phyloP scores from a whole-genome alignment of 805 yeast species.

The Zygoascus flipseniorum region DNA sequence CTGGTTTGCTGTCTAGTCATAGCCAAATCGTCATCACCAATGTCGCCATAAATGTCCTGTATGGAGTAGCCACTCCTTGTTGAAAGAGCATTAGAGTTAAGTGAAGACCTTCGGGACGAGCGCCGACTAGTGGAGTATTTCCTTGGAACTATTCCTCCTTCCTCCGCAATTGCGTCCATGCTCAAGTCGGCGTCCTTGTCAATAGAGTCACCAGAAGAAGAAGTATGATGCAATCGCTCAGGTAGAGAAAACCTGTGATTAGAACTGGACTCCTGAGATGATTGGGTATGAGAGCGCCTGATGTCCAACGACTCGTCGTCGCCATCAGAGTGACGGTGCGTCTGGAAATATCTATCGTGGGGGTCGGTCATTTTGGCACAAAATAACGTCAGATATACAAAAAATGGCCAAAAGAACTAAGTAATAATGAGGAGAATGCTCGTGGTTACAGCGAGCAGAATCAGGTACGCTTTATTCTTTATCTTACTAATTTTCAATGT shows the following conservation, averaged over 20 bases:
- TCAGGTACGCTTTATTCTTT: no score
- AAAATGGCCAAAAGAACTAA: no score
- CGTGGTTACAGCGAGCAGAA: no score
- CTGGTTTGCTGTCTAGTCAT: slow-evolving; percentile 38
- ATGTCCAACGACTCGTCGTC: not conserved
- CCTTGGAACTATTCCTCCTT: not conserved
- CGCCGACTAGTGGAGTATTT: not conserved
- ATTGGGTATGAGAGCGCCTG: not conserved
- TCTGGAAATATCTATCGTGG: not conserved
- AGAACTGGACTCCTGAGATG: not conserved
- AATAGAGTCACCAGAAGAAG: not conserved
- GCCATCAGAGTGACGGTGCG: not conserved
- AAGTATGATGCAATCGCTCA: not conserved
- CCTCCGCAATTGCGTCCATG: not conserved
- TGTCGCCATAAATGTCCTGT: slow-evolving; percentile 35
- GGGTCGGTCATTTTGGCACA: not conserved
- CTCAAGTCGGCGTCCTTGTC: not conserved
- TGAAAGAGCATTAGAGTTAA: slow-evolving; percentile 1
- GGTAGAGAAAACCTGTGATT: not conserved
- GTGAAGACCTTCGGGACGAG: not conserved
- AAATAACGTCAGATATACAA: no score
- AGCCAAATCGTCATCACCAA: slow-evolving; percentile 30
- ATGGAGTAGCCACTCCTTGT: slow-evolving; percentile 14
- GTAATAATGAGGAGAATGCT: no score
- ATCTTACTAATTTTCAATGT: no score